A percentile compares a stretch with the other conserved stretches of the same genome.
Evolutionary conservation across 306 rosid species (phyloP).

Genomic region (Rubus idaeus): DNA sequence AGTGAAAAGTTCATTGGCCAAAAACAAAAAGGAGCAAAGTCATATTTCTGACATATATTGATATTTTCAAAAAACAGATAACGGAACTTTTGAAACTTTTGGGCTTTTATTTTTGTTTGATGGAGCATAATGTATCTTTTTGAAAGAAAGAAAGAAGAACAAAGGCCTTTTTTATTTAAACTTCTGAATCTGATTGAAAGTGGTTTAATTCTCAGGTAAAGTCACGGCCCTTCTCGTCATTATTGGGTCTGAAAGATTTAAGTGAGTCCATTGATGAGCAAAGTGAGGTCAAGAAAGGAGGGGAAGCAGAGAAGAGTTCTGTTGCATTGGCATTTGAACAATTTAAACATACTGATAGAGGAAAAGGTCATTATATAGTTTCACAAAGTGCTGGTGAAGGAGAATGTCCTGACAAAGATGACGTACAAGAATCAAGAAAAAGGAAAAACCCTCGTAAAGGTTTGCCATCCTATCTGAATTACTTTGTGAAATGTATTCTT

Average conservation of each 20-base stretch:
- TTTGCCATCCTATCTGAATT: constrained; percentile 32
- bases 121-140: not conserved
- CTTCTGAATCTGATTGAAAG: not conserved
- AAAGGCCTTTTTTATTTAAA: not conserved
- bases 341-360: constrained; percentile 56
- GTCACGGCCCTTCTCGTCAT: constrained; percentile 64
- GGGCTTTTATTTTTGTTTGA: not conserved
- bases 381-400: constrained; percentile 34
- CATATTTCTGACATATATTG: not conserved
- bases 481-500: not conserved
- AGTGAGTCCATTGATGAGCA: constrained; percentile 24
- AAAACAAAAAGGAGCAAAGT: not conserved
- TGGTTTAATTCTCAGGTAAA: constrained; percentile 48
- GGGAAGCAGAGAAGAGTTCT: constrained; percentile 32
- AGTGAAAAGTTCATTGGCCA: not conserved
- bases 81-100: not conserved
- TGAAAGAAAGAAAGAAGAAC: not conserved
- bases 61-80: not conserved
- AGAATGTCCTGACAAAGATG: constrained; percentile 32
- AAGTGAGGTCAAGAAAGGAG: constrained; percentile 31
- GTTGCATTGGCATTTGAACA: constrained; percentile 46
- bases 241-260: constrained; percentile 39
- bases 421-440: constrained; percentile 52
- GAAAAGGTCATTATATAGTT: constrained; percentile 27
- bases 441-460: constrained; percentile 62